Evolutionary conservation across 306 rosid genomes (phyloP), one percentile per base, ranked within the genome.

Genomic region (Glycine latifolia): DNA sequence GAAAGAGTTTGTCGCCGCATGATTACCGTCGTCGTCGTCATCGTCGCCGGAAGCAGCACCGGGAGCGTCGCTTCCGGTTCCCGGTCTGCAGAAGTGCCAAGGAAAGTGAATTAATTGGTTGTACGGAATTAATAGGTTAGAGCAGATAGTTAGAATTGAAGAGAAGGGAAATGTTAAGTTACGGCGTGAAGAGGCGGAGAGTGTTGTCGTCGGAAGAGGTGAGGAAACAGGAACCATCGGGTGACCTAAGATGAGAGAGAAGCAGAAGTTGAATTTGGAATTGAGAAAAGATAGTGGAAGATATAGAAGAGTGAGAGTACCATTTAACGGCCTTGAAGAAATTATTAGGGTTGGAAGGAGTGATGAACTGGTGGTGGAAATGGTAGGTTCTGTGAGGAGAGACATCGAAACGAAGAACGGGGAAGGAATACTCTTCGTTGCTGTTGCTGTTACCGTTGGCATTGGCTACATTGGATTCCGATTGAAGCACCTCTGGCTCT

Each of bases 211-310:
- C 97, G 16, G 99, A 93, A 68, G 89, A 81, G 55, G 99, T 88
- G 43, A 95, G 96, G 66, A 93, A 95, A 61, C 87, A 86, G 48
- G 99, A 95, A 37, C 99, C 99, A 53, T 95, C 98, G 9, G 97
- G 98, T 43, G 98, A 93, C 98, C 20, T 20, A 20, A 20, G 20
- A 20, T 20, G 20, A 20, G 20, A 20, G 20, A 20, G 20, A 20
- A 20, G 20, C 20, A 20, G 20, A 20, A 20, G 20, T 20, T 20
- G 20, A 20, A 20, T 20, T 20, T 20, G 20, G 20, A 20, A 20
- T 20, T 20, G 20, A 20, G 20, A 20, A 20, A 20, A 20, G 20
- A 1, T 20, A 20, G 20, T 20, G 20, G 20, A 20, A 20, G 20
- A 20, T 20, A 20, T 20, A 20, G 20, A 20, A 20, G 1, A 20